These are phyloP conservation scores for Chlamydomonas sp. DNA, from an alignment of 139 green algal genomes.

Conservation along the genomic window DNA sequence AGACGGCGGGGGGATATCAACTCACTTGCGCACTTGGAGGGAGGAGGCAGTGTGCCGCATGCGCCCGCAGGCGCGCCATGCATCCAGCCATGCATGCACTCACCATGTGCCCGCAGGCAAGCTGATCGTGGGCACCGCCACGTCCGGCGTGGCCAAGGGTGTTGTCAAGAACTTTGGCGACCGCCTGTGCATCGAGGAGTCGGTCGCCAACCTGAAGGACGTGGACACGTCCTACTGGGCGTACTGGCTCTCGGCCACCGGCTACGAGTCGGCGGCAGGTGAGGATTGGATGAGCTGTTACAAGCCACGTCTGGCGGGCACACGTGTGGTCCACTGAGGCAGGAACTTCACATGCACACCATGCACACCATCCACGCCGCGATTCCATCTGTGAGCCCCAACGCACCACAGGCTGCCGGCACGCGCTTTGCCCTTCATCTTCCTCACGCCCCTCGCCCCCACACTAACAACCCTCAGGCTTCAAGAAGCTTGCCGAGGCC, in stretches of 20 bases:
- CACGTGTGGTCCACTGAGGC: no score
- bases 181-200: conserved; percentile 28
- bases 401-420: no score
- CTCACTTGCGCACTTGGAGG: neutral
- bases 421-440: neutral
- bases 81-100: neutral
- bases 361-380: no score
- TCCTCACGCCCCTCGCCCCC: neutral
- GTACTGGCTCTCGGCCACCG: conserved; percentile 30
- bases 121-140: conserved; percentile 22
- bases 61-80: neutral
- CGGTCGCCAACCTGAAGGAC: conserved; percentile 32
- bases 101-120: conserved; percentile 21
- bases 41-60: neutral
- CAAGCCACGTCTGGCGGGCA: no score
- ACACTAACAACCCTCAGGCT: no score
- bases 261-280: conserved; percentile 28
- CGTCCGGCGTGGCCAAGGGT: conserved; percentile 24
- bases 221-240: conserved; percentile 35
- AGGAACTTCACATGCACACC: no score
- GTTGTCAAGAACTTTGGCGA: conserved; percentile 31
- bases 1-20: neutral
- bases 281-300: no score
- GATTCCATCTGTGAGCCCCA: no score
- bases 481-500: conserved; percentile 38